Evolutionary conservation across 2,329 filamentous ascomycete species (phyloP).

Genomic region (Dactylellina parvicollis): DNA sequence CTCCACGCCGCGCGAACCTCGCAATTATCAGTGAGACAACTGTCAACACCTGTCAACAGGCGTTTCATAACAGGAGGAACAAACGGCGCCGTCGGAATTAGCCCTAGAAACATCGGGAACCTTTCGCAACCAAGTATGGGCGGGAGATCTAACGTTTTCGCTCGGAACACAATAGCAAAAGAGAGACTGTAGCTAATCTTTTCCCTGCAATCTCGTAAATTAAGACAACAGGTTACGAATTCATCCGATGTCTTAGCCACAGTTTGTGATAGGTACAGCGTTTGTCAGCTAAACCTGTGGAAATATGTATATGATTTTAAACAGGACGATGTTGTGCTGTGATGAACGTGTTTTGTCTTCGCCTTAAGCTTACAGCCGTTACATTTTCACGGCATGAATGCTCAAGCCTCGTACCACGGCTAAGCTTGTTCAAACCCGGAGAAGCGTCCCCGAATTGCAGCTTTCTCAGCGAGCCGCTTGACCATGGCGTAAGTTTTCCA

Average conservation of each 20-base stretch:
- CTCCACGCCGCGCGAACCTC: constrained; percentile 16
- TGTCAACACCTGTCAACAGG: not conserved
- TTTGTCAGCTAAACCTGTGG: not conserved
- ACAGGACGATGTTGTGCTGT: constrained; percentile 20
- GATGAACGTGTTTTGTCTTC: constrained; percentile 29
- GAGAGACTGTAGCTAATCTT: too few species aligned
- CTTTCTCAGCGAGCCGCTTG: constrained; percentile 17
- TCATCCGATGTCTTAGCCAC: constrained; percentile 51
- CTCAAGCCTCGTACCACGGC: constrained; percentile 41
- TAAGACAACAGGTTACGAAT: constrained; percentile 36
- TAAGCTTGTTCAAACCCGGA: constrained; percentile 18
- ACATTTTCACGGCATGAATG: constrained; percentile 33
- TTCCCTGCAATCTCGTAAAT: constrained; percentile 1
- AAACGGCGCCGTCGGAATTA: constrained; percentile 32
- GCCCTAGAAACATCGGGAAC: constrained; percentile 8
- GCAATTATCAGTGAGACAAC: constrained; percentile 11
- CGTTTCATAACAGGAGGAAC: constrained; percentile 18
- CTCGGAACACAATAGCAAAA: constrained; percentile 27
- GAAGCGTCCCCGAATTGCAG: constrained; percentile 2
- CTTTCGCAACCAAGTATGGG: constrained; percentile 25
- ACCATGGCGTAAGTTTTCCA: constrained; percentile 1
- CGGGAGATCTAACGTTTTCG: constrained; percentile 2
- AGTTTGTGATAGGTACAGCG: not conserved
- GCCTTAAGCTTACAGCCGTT: constrained; percentile 22
- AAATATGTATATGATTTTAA: not conserved